Percentiles rank a stretch among this genome's conserved stretches.
Evolutionary conservation across 83 land plant species (phyloP).

Genomic region (Thuja plicata): DNA sequence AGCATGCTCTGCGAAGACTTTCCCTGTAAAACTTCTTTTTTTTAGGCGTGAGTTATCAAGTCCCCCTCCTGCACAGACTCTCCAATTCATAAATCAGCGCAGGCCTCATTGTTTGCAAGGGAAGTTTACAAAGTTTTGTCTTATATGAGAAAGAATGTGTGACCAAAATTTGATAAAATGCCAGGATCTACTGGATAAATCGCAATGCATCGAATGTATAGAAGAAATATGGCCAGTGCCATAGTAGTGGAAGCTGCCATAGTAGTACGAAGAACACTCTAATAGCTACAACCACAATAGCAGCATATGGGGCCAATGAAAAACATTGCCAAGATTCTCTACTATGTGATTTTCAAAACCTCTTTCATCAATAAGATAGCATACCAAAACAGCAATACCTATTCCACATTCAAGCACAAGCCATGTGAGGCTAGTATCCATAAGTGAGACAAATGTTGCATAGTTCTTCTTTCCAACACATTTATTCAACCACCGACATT

Average conservation of each 20-base stretch:
- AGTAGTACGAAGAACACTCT: conserved; percentile 83
- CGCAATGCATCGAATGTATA: conserved; percentile 86
- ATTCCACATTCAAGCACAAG: conserved; percentile 68
- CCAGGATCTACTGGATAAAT: conserved; percentile 98
- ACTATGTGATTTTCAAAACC: conserved; percentile 38
- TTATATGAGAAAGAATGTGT: conserved; percentile 17
- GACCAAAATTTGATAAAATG: conserved; percentile 38
- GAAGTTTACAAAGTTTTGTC: no score
- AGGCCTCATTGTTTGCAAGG: no score
- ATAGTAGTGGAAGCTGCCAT: conserved; percentile 68
- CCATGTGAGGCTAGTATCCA: conserved; percentile 70
- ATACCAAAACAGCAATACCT: conserved; percentile 67
- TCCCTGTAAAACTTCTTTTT: no score
- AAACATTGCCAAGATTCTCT: conserved; percentile 74
- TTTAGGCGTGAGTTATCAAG: no score
- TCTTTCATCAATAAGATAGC: conserved; percentile 63
- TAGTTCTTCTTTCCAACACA: conserved; percentile 89
- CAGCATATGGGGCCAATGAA: conserved; percentile 60
- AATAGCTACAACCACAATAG: conserved; percentile 89
- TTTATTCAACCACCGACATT: conserved; percentile 93
- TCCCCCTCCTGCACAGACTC: no score
- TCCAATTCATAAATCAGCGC: no score
- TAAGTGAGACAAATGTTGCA: conserved; percentile 62
- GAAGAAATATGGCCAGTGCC: conserved; percentile 80
- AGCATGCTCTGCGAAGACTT: no score